These are phyloP conservation scores for Zygosaccharomyces bisporus DNA, from an alignment of 805 yeast species.

Conservation along the genomic window DNA sequence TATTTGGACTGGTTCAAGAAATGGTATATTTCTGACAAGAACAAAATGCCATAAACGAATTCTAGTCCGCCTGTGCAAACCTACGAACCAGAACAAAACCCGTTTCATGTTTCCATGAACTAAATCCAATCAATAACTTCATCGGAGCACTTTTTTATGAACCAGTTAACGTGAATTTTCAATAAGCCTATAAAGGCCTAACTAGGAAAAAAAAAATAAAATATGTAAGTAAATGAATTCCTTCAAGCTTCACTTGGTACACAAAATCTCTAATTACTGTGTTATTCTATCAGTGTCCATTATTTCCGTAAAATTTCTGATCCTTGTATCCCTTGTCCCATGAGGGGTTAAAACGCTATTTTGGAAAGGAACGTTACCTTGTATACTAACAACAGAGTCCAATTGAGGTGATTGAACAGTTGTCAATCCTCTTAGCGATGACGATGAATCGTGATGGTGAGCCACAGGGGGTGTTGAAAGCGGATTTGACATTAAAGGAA, in stretches of 20 bases:
- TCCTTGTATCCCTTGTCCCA: slow-evolving; percentile 27
- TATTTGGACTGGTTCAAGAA: slow-evolving; percentile 47
- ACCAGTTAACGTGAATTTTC: neutral
- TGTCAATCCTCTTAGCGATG: slow-evolving; percentile 14
- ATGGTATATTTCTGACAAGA: slow-evolving; percentile 42
- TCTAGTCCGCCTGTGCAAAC: too few relatives aligned
- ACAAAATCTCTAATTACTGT: slow-evolving; percentile 19
- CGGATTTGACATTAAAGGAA: slow-evolving; percentile 8
- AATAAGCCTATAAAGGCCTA: neutral
- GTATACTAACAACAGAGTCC: slow-evolving; percentile 30
- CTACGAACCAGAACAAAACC: neutral
- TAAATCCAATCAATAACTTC: slow-evolving; percentile 6
- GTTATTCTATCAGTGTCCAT: slow-evolving; percentile 35
- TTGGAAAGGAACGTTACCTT: slow-evolving; percentile 31
- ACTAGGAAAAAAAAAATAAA: neutral
- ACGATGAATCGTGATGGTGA: slow-evolving; percentile 21
- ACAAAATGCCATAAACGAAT: slow-evolving; percentile 11
- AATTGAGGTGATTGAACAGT: slow-evolving; percentile 27
- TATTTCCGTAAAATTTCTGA: slow-evolving; percentile 27
- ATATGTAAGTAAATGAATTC: slow-evolving; percentile 4
- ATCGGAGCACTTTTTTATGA: slow-evolving; percentile 4
- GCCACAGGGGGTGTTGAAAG: slow-evolving; percentile 30
- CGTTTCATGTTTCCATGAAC: slow-evolving; percentile 3
- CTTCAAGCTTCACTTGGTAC: neutral
- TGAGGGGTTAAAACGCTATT: slow-evolving; percentile 32